phyloP scores from a whole-genome alignment of 192 early-diverging fungal species.

The Mortierella claussenii region DNA sequence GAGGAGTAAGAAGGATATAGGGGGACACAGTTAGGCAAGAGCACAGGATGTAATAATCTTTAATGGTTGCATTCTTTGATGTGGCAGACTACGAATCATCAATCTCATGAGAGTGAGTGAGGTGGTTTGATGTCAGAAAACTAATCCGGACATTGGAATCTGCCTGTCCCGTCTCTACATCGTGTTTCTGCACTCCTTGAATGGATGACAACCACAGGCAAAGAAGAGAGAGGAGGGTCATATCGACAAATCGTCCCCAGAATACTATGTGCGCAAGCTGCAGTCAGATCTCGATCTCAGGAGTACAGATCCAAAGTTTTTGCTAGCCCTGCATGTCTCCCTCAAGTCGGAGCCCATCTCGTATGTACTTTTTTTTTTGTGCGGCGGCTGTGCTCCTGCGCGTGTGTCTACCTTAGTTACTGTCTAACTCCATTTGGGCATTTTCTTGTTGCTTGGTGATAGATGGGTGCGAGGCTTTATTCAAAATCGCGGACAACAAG shows the following conservation, averaged over 20 bases:
- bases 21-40: no score
- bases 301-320: slow-evolving; percentile 56
- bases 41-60: no score
- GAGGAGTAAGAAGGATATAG: no score
- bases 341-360: slow-evolving; percentile 65
- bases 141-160: slow-evolving; percentile 22
- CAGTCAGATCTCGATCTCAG: slow-evolving; percentile 58
- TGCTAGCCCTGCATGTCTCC: slow-evolving; percentile 63
- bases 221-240: slow-evolving; percentile 35
- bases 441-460: neutral
- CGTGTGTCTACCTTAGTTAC: no score
- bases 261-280: slow-evolving; percentile 63
- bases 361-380: slow-evolving; percentile 37
- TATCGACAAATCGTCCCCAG: slow-evolving; percentile 61
- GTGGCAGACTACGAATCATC: neutral
- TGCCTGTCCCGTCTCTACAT: neutral
- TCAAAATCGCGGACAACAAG: slow-evolving; percentile 73
- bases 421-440: neutral
- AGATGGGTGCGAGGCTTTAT: slow-evolving; percentile 84
- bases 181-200: slow-evolving; percentile 5
- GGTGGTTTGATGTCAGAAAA: slow-evolving; percentile 1
- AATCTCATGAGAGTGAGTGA: neutral
- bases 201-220: slow-evolving; percentile 16
- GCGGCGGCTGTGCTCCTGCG: neutral
- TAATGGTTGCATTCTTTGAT: no score